Evolutionary conservation across 371 early-diverging fungal species (phyloP).

Genomic region (Rhizopus delemar): DNA sequence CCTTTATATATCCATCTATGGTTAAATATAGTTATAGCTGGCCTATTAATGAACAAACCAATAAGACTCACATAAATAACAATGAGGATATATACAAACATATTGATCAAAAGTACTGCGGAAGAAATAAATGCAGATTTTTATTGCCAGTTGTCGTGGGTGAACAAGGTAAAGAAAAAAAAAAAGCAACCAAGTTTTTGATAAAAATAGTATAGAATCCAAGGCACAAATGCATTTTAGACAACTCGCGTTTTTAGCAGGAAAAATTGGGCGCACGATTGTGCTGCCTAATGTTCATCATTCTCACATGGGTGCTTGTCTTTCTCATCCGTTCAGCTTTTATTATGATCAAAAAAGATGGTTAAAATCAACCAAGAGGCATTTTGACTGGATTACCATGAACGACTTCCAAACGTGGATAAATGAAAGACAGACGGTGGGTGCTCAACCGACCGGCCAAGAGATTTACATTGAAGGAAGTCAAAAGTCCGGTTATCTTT

Average conservation of each 20-base stretch:
- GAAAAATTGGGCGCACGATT: conserved; percentile 33
- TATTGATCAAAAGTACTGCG: conserved; percentile 42
- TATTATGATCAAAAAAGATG: conserved; percentile 32
- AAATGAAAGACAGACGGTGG: conserved; percentile 14
- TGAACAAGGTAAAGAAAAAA: conserved; percentile 40
- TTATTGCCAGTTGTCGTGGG: conserved; percentile 34
- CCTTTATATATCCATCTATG: neutral
- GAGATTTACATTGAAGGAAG: conserved; percentile 34
- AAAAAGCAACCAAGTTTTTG: neutral
- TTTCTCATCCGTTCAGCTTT: conserved; percentile 26
- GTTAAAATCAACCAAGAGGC: conserved; percentile 15
- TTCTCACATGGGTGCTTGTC: conserved; percentile 36
- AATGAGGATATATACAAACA: neutral
- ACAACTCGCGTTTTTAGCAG: conserved; percentile 36
- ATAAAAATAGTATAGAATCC: conserved; percentile 33
- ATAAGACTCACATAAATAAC: neutral
- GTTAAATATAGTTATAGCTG: neutral
- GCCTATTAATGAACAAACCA: neutral
- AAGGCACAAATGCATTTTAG: conserved; percentile 43
- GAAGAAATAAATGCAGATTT: conserved; percentile 31
- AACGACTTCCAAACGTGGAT: conserved; percentile 31
- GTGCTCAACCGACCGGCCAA: conserved; percentile 33
- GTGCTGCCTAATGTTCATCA: conserved; percentile 39
- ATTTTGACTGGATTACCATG: conserved; percentile 36
- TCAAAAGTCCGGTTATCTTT: conserved; percentile 16